These are phyloP conservation scores for Tremella fuciformis DNA, from an alignment of 768 basidiomycete species.

Conservation along the genomic window DNA sequence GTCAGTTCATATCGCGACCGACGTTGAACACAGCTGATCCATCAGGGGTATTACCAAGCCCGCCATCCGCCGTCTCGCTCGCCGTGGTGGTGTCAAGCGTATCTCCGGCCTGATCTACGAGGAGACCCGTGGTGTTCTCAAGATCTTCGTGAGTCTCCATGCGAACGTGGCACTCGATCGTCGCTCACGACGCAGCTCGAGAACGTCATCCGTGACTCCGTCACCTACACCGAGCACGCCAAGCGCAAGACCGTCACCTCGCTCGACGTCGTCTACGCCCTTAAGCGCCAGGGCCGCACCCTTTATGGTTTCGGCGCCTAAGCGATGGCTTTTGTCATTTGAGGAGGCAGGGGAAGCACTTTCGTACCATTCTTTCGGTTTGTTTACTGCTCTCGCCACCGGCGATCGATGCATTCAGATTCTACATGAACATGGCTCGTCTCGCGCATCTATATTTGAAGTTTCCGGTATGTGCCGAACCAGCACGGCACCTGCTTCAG, in stretches of 20 bases:
- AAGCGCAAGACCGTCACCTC: slow-evolving; percentile 75
- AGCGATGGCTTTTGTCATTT: neutral
- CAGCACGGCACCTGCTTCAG: no score
- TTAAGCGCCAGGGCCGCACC: slow-evolving; percentile 61
- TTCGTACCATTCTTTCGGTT: slow-evolving; percentile 6
- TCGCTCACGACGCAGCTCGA: slow-evolving; percentile 25
- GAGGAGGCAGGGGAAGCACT: neutral
- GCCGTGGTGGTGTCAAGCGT: slow-evolving; percentile 60
- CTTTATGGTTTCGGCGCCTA: slow-evolving; percentile 91
- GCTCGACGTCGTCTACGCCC: slow-evolving; percentile 68
- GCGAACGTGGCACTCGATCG: neutral
- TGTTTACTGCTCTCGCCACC: slow-evolving; percentile 6
- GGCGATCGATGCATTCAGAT: slow-evolving; percentile 5
- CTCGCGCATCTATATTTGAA: no score
- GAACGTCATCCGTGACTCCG: slow-evolving; percentile 82
- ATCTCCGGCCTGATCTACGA: slow-evolving; percentile 54
- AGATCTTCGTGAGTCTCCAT: slow-evolving; percentile 53
- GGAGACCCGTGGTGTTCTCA: slow-evolving; percentile 59
- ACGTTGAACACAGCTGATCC: slow-evolving; percentile 7
- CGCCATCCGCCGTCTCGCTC: slow-evolving; percentile 59
- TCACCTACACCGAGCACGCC: slow-evolving; percentile 97
- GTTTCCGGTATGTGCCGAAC: no score
- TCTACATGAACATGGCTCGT: no score
- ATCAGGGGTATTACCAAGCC: slow-evolving; percentile 57
- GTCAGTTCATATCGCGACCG: slow-evolving; percentile 23